Conservation (phyloP, 176 grass and related monocot species). For the Ensete glaucum region DNA sequence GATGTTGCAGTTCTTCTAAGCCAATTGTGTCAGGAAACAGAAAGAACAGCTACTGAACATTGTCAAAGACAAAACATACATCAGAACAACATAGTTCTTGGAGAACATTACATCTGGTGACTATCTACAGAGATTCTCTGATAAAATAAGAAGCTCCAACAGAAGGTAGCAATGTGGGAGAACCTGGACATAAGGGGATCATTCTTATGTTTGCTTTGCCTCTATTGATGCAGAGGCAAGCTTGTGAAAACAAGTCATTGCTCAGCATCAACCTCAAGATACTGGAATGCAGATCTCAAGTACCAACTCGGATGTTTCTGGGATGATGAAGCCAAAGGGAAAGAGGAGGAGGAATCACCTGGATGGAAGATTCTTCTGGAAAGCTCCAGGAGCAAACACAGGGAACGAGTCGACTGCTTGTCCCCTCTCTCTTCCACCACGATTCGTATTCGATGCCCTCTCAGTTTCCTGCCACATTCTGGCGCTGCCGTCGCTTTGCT, state of each 20-base stretch:
- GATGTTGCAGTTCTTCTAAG: too few relatives aligned
- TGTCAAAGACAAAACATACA: not conserved
- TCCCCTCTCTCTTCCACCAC: conserved; percentile 38
- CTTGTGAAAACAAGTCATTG: not conserved
- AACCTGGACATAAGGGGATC: not conserved
- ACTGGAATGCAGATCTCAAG: not conserved
- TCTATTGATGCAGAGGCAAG: not conserved
- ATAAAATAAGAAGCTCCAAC: not conserved
- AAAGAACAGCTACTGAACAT: not conserved
- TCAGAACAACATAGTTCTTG: not conserved
- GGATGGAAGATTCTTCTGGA: conserved; percentile 43
- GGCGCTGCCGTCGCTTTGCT: conserved; percentile 4
- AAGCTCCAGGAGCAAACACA: conserved; percentile 53
- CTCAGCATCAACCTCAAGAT: not conserved
- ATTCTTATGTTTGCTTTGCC: not conserved
- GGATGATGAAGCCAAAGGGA: not conserved
- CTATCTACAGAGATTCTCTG: not conserved
- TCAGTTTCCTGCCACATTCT: conserved; percentile 38
- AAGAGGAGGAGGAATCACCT: conserved; percentile 33
- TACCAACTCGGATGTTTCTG: not conserved
- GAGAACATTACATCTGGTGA: not conserved
- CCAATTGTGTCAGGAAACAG: not conserved
- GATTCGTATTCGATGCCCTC: conserved; percentile 41
- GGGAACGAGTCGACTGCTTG: conserved; percentile 48
- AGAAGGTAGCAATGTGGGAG: not conserved